Base-by-base conservation (phyloP, 257 asterid species). In the Solanum habrochaites region DNA sequence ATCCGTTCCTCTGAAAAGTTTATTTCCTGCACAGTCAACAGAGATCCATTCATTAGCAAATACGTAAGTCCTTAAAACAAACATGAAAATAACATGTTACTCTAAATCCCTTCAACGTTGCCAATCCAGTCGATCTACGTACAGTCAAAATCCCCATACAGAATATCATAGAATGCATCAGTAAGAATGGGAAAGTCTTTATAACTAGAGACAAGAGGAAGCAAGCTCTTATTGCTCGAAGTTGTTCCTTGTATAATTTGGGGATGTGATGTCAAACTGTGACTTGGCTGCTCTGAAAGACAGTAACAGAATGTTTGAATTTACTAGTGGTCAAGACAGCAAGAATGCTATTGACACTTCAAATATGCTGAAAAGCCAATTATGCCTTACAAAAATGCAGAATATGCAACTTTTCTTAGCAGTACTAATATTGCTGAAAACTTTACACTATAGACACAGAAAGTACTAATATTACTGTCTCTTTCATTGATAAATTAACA, bases 1-100 rank as follows among this genome's bases (percentile, higher is more conserved):
- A 97, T 93, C 69, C 92, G 93, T 87, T 95, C 98, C 90, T 95
- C 99, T 2, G 97, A 85, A 89, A 95, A 89, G 88, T 93, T 92
- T 89, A 97, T 86, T 88, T 97, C 99, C 99, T 96, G 92, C 91
- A 91, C 47, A 88, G 83, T 88, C 86, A 83, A 43, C 69, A 81
- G 43, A 81, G 42, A 47, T 29, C 69, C 31, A 31, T 47, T 47
- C 29, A 49, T 80, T 49, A 81, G 29, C 45, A 49, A 81, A 49
- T 47, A 18, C 32, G 2, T 1, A 47, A 47, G 69, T 20, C 85
- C 69, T 29, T 18, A 81, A 49, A 69, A 81, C 43, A 49, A 49
- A 20, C 67, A 81, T 29, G 29, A 45, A 10, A 31, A 80, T 29
- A 80, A 47, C 18, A 80, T 80, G 69, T 49, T 18, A 29, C 42